phyloP scores from a whole-genome alignment of 371 early-diverging fungal species.

The Lichtheimia corymbifera region DNA sequence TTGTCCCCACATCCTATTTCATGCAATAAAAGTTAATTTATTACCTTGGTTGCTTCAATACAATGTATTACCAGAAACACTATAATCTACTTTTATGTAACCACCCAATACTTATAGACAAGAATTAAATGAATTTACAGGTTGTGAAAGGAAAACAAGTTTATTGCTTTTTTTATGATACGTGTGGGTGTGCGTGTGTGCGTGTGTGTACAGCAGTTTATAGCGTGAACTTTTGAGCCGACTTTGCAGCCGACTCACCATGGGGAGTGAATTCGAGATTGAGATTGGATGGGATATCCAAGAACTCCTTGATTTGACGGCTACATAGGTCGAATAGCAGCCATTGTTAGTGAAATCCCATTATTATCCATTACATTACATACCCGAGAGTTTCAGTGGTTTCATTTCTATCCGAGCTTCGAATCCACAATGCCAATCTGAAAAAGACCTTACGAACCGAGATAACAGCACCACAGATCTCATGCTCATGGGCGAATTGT shows the following conservation, averaged over 20 bases:
- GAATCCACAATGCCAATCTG: conserved; percentile 91
- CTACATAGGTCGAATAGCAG: conserved; percentile 27
- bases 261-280: conserved; percentile 50
- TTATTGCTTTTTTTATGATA: no score
- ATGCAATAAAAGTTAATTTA: no score
- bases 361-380: conserved; percentile 6
- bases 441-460: conserved; percentile 81
- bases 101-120: no score
- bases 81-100: no score
- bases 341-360: background rate
- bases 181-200: no score
- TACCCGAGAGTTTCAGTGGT: conserved; percentile 70
- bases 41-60: no score
- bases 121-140: no score
- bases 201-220: conserved; percentile 1
- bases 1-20: no score
- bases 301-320: conserved; percentile 54
- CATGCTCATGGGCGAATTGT: conserved; percentile 72
- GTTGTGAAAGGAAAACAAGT: no score
- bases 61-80: no score
- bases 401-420: conserved; percentile 69
- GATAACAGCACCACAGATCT: conserved; percentile 91
- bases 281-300: conserved; percentile 44
- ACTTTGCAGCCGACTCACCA: conserved; percentile 38
- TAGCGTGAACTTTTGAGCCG: conserved; percentile 22